Evolutionary conservation across 2,329 filamentous ascomycete species (phyloP), one percentile per base, ranked within the genome.

Genomic region (Coniochaeta sp.): DNA sequence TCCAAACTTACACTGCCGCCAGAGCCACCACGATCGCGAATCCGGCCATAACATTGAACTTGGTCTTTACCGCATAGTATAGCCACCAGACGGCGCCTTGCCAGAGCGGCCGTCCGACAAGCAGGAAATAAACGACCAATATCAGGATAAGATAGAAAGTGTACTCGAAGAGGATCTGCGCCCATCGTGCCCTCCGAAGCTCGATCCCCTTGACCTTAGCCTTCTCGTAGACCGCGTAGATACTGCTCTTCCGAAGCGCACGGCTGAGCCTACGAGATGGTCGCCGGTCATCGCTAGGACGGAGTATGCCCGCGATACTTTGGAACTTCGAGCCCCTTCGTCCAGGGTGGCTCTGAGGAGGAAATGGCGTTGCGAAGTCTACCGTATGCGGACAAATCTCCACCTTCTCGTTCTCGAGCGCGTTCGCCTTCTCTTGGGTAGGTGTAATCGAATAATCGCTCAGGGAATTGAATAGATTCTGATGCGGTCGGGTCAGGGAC

Each of bases 51-150:
- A 79, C 61, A 19, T 74, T 70, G 38, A 77, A 74, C 52, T 76
- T 75, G 34, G 71, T 70, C 36, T 65, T 62, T n/a, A 77, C 70
- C 12, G 75, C 63, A 67, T 69, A 75, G 60, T 75, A 79, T 40
- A 77, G 52, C 72, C 73, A 78, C 63, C 70, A 77, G 1, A 77
- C 73, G 6, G 73, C 70, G 4, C 78, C 78, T 4, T 73, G 73
- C 78, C 78, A 80, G 2, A 80, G 61, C 1, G 78, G 77, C 58
- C 74, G 60, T 4, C 77, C 77, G 10, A 80, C 65, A 1, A 79
- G 67, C n/a, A 79, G 74, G 24, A 80, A 77, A 60, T 79, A 79
- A 32, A 77, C 67, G 59, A 79, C 74, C 14, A 67, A 67, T 3
- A 74, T 19, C 47, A 75, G 63, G 8, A 75, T 19, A 12, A 60